A percentile compares a stretch with the other conserved stretches of the same genome.
Conservation (phyloP, 192 early-diverging fungal species). For the Coemansia sp. region DNA sequence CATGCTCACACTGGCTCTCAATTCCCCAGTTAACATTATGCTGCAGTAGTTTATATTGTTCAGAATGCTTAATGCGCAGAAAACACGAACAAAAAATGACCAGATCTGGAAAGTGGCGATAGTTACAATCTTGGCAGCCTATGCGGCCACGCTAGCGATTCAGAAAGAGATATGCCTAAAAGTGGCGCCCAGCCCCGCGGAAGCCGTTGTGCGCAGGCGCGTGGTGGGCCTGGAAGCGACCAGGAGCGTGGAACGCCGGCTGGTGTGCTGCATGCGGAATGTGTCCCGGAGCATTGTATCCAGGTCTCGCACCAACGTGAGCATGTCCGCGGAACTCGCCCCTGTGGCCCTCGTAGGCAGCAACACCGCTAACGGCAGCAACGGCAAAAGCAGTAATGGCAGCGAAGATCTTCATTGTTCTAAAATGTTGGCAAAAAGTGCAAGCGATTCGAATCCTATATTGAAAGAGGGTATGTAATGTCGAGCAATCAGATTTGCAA, state of each 20-base stretch:
- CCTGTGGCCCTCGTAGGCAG: constrained; percentile 24
- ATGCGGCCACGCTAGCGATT: not conserved
- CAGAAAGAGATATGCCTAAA: not conserved
- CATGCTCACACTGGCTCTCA: too few relatives aligned
- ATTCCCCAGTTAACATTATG: too few relatives aligned
- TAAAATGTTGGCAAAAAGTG: constrained; percentile 1
- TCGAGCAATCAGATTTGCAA: not conserved
- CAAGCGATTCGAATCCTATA: not conserved
- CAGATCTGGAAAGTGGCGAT: not conserved
- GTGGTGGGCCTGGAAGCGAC: constrained; percentile 9
- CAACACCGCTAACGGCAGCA: constrained; percentile 31
- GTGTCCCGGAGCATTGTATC: constrained; percentile 22
- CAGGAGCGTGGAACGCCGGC: constrained; percentile 17
- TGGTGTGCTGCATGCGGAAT: constrained; percentile 4
- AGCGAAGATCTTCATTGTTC: constrained; percentile 40
- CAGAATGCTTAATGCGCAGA: not conserved
- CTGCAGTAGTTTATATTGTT: too few relatives aligned
- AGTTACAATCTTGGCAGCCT: not conserved
- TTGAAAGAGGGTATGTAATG: not conserved
- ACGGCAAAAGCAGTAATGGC: constrained; percentile 31
- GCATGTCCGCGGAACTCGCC: constrained; percentile 18
- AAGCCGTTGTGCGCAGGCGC: constrained; percentile 19
- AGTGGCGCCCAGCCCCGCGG: not conserved
- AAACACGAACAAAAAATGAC: not conserved
- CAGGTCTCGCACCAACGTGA: constrained; percentile 11